phyloP scores from a whole-genome alignment of 495 filamentous ascomycete genomes.

The Lichenothelia convexa region DNA sequence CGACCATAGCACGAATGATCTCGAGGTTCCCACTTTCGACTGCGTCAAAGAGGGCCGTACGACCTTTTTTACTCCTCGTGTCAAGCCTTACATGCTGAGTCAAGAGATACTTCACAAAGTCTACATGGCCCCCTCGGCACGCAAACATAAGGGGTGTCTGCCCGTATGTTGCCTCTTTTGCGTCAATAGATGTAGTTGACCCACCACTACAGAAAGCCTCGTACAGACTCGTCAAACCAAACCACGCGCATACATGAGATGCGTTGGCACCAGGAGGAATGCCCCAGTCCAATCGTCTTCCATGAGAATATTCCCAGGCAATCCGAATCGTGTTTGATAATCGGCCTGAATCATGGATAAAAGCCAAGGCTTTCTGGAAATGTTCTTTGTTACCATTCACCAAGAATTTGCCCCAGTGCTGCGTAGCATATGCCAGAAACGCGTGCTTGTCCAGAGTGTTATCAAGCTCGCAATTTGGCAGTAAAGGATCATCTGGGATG shows the following conservation, averaged over 20 bases:
- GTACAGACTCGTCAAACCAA: background rate
- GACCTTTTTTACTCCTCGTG: background rate
- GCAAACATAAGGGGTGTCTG: slow-evolving; percentile 4
- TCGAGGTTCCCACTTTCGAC: background rate
- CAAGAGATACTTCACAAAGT: background rate
- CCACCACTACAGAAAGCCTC: too few species aligned
- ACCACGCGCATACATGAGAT: slow-evolving; percentile 1
- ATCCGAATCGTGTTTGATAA: too few species aligned
- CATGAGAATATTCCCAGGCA: too few species aligned
- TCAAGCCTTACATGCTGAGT: background rate
- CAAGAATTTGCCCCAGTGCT: slow-evolving; percentile 5
- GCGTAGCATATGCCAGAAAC: slow-evolving; percentile 3
- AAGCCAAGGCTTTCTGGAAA: too few species aligned
- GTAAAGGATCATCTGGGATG: too few species aligned
- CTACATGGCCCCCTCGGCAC: background rate
- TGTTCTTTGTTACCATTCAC: too few species aligned
- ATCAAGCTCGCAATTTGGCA: too few species aligned
- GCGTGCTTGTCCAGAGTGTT: too few species aligned
- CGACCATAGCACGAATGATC: background rate
- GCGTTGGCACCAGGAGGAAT: too few species aligned
- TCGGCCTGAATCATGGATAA: too few species aligned
- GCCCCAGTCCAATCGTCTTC: too few species aligned
- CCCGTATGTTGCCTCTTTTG: background rate
- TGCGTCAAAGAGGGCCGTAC: background rate
- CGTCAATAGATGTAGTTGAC: too few species aligned